Base-by-base conservation (phyloP, 202 grass and related monocot genomes). In the Schoenoplectus triqueter region DNA sequence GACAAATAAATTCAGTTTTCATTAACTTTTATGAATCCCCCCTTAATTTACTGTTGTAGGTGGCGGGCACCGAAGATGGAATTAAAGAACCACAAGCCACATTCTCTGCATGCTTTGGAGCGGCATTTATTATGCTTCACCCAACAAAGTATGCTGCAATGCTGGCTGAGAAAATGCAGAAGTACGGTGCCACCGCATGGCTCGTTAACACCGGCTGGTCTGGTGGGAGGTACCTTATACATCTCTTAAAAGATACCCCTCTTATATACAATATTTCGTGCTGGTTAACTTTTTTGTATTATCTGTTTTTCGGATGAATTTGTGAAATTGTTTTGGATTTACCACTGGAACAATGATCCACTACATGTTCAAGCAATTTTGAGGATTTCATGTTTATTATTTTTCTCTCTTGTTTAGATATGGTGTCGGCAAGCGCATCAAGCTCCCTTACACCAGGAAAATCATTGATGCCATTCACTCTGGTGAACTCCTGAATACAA, bases 191-290 rank as follows among this genome's bases (percentile, higher is more conserved):
- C 85, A 99, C 96, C 10, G 96, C 75, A 66, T 96, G 97, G 97
- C 97, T 99, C 10, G 97, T 99, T 49, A 99, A 99, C 92, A 99
- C 97, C 42, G 97, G 97, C 56, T 99, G 97, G 97, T 99, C 93
- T 52, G 93, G 93, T 39, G 97, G 97, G 86, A 96, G 97, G 97
- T 99, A 66, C 5, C 5, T 1, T 68, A 62, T 4, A 8, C 54
- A 19, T 44, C 41, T 45, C 11, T 68, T 78, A 0, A 47, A 22
- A 62, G 59, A 62, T 62, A 62, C 56, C 31, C 31, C 31, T 59
- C 1, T 59, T 5, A 59, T 59, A 4, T 59, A n/a, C 56, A 59
- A 59, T 59, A 14, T 57, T 57, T 57, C 7, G 10, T 57, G 1
- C 31, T 31, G 31, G 31, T 31, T 31, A 31, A 31, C 31, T 31